Evolutionary conservation across 768 basidiomycete species (phyloP), one percentile per base, ranked within the genome.

Genomic region (Hysterangium stoloniferum): DNA sequence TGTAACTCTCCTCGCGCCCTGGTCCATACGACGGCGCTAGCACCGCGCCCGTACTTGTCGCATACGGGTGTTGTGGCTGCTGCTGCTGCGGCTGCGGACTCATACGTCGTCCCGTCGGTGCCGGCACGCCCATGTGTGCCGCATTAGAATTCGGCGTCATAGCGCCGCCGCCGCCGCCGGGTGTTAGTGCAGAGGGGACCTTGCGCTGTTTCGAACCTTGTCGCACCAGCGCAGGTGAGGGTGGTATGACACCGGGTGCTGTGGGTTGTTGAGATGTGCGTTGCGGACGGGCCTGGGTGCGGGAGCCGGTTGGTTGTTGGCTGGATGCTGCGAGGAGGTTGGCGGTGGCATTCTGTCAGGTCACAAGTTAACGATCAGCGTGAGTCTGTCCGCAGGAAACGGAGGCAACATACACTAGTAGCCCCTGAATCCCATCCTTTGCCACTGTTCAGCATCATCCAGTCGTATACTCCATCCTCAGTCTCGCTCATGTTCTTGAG

Each of bases 401-500:
- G n/a, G n/a, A n/a, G 19, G 4, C 13, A 19, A 45, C 44, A 19
- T 27, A 51, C 49, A n/a, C 20, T 42, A 20, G 27, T 32, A 12
- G 35, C 17, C 29, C 49, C 49, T 29, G 44, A 45, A 7, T 51
- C 49, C 49, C 49, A 51, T 25, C 49, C 49, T 40, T 51, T 51
- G 11, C 49, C 49, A 86, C 86, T 82, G 61, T 98, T 93, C 45
- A 97, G 68, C 53, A 84, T 57, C 71, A 95, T 96, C 96, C 96
- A 99, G 66, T 99, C 96, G 66, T 88, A 98, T 28, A 92, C 75
- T 17, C 86, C 86, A 68, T 98, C 96, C 56, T 99, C 96, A 22
- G 82, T 65, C 59, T 98, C 96, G 52, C 82, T 84, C 57, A 82
- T 86, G 64, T 80, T 90, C 74, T 93, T 93, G 69, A 98, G 73